A percentile compares a stretch with the other conserved stretches of the same genome.
phyloP scores from a whole-genome alignment of 176 grass and related monocot species.

The Rhynchospora breviuscula region DNA sequence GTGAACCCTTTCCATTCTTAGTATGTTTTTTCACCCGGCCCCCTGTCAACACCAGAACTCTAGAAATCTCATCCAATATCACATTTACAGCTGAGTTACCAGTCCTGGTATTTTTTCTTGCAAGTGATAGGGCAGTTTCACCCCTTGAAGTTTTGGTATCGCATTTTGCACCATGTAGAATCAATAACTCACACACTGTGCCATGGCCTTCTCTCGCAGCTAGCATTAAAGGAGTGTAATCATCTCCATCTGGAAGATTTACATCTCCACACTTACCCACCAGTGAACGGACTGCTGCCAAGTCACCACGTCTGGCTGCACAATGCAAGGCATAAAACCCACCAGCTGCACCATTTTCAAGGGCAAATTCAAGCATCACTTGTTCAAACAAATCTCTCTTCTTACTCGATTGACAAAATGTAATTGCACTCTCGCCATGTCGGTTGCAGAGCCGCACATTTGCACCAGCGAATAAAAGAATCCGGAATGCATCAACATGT shows the following conservation, averaged over 20 bases:
- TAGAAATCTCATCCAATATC: constrained; percentile 70
- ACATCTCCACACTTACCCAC: constrained; percentile 55
- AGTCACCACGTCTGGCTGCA: constrained; percentile 58
- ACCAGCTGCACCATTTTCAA: constrained; percentile 76
- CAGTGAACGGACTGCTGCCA: constrained; percentile 46
- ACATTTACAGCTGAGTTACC: constrained; percentile 60
- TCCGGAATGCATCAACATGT: constrained; percentile 61
- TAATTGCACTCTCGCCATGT: constrained; percentile 48
- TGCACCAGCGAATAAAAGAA: constrained; percentile 66
- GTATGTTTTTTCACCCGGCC: constrained; percentile 71
- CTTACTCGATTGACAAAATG: constrained; percentile 61
- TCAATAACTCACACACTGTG: constrained; percentile 56
- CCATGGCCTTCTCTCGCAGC: constrained; percentile 75
- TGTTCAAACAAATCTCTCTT: constrained; percentile 86
- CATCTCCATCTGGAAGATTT: constrained; percentile 59
- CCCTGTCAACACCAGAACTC: constrained; percentile 49
- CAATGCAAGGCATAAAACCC: constrained; percentile 81
- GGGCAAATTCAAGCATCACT: constrained; percentile 80
- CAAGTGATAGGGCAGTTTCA: constrained; percentile 84
- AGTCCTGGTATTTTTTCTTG: constrained; percentile 29
- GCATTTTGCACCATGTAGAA: constrained; percentile 56
- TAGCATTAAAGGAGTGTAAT: constrained; percentile 86
- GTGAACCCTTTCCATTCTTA: constrained; percentile 59
- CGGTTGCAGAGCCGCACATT: constrained; percentile 54
- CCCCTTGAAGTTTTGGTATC: constrained; percentile 36